Conservation (phyloP, 441 rosid species). For the Capsella rubella region DNA sequence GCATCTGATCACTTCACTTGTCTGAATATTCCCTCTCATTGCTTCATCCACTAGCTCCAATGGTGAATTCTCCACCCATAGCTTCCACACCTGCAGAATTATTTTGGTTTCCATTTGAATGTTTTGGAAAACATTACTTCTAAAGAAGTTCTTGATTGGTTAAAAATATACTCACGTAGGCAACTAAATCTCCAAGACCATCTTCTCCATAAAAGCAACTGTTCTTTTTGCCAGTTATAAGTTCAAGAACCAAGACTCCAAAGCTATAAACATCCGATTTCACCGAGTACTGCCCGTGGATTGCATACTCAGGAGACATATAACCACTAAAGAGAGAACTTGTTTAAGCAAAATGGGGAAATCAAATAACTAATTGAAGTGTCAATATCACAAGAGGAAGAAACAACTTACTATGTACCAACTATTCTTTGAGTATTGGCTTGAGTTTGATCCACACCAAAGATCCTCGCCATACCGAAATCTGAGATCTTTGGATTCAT, state of each 20-base stretch:
- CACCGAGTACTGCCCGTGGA: slow-evolving; percentile 50
- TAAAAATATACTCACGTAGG: slow-evolving; percentile 46
- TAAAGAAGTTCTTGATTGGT: too few relatives aligned
- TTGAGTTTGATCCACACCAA: slow-evolving; percentile 52
- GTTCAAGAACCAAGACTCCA: slow-evolving; percentile 58
- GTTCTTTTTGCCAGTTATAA: slow-evolving; percentile 48
- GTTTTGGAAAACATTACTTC: neutral
- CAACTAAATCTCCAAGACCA: slow-evolving; percentile 42
- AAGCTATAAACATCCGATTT: slow-evolving; percentile 58
- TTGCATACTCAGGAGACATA: slow-evolving; percentile 59
- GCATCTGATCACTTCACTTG: slow-evolving; percentile 54
- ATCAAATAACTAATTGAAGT: neutral
- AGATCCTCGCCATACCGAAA: slow-evolving; percentile 60
- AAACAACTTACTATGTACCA: slow-evolving; percentile 57
- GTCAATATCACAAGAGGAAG: slow-evolving; percentile 1
- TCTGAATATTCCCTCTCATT: slow-evolving; percentile 37
- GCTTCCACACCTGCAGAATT: slow-evolving; percentile 53
- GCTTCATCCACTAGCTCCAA: slow-evolving; percentile 50
- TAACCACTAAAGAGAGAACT: slow-evolving; percentile 48
- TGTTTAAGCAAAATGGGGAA: neutral
- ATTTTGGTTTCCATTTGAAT: neutral
- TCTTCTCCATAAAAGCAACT: slow-evolving; percentile 37
- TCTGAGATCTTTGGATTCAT: slow-evolving; percentile 64
- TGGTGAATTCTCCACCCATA: slow-evolving; percentile 50
- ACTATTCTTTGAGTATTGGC: slow-evolving; percentile 47